Percentiles rank a stretch among this genome's conserved stretches.
phyloP scores from a whole-genome alignment of 2,329 filamentous ascomycete species.

The Ceratocystiopsis sp. region DNA sequence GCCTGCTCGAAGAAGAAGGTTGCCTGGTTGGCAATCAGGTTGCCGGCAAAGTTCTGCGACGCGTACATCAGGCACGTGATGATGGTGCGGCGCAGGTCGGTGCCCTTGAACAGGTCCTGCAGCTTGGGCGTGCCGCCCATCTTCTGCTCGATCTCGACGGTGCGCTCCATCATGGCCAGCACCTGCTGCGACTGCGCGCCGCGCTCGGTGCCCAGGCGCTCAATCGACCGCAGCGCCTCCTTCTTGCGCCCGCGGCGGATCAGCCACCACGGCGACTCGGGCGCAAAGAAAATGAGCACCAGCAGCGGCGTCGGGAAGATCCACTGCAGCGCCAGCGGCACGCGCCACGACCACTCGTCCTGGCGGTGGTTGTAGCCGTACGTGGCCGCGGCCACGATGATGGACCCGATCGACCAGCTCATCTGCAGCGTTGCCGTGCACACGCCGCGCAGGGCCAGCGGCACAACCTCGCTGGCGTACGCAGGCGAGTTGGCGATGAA shows the following conservation, averaged over 20 bases:
- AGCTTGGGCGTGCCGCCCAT: constrained; percentile 26
- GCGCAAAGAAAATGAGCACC: constrained; percentile 31
- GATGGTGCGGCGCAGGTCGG: constrained; percentile 1
- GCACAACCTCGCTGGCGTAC: constrained; percentile 44
- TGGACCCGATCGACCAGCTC: constrained; percentile 47
- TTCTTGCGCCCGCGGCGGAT: constrained; percentile 31
- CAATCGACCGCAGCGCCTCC: constrained; percentile 25
- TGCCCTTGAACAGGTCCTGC: constrained; percentile 8
- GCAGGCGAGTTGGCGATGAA: constrained; percentile 49
- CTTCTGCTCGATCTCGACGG: constrained; percentile 8
- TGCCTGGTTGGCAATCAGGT: constrained; percentile 3
- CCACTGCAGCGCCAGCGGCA: constrained; percentile 27
- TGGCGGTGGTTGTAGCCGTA: constrained; percentile 29
- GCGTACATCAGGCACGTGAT: constrained; percentile 33
- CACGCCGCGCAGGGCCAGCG: constrained; percentile 37
- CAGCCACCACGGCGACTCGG: constrained; percentile 36
- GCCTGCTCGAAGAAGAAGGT: constrained; percentile 23
- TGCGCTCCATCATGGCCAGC: constrained; percentile 5
- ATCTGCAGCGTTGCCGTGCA: constrained; percentile 47
- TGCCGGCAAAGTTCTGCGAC: constrained; percentile 27
- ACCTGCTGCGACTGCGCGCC: not conserved
- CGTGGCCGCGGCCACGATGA: constrained; percentile 40
- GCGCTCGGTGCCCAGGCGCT: constrained; percentile 25
- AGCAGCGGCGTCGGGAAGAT: constrained; percentile 31
- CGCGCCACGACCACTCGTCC: constrained; percentile 23